These are phyloP conservation scores for Populus hybrid DNA, from an alignment of 441 rosid species.

Conservation along the genomic window DNA sequence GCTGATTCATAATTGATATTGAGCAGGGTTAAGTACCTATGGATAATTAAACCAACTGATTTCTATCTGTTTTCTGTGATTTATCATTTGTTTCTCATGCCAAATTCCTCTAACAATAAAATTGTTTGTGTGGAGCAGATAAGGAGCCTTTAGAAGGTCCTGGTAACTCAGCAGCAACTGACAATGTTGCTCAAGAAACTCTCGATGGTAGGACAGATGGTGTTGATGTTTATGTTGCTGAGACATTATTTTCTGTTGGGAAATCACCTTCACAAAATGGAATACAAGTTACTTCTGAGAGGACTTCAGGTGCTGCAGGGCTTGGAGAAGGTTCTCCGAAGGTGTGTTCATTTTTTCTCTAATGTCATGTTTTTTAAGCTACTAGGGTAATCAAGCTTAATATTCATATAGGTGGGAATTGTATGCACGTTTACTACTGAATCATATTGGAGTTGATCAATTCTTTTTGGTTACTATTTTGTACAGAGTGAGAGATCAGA, in stretches of 20 bases:
- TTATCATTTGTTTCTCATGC: conserved; percentile 4
- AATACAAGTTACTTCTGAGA: conserved; percentile 36
- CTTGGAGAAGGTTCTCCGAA: conserved; percentile 97
- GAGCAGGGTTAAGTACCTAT: neutral
- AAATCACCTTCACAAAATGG: conserved; percentile 55
- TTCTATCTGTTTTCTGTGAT: neutral
- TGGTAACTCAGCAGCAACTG: conserved; percentile 22
- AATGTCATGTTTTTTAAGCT: neutral
- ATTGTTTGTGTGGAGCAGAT: conserved; percentile 23
- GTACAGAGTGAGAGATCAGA: conserved; percentile 86
- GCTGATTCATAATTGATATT: neutral
- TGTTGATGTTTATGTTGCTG: conserved; percentile 30
- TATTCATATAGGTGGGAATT: neutral
- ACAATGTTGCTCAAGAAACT: conserved; percentile 31
- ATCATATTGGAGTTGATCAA: neutral
- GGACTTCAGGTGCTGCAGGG: conserved; percentile 53
- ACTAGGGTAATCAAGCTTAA: neutral
- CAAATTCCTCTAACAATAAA: conserved; percentile 4
- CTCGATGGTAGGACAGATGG: conserved; percentile 35
- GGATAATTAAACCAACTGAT: neutral
- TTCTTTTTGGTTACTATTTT: conserved; percentile 13
- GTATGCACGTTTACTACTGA: neutral
- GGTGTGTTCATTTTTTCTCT: conserved; percentile 36
- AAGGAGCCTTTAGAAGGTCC: conserved; percentile 22
- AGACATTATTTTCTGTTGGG: conserved; percentile 48